Evolutionary conservation across 1,139 yeast species (phyloP).

Genomic region (Scheffersomyces titani): DNA sequence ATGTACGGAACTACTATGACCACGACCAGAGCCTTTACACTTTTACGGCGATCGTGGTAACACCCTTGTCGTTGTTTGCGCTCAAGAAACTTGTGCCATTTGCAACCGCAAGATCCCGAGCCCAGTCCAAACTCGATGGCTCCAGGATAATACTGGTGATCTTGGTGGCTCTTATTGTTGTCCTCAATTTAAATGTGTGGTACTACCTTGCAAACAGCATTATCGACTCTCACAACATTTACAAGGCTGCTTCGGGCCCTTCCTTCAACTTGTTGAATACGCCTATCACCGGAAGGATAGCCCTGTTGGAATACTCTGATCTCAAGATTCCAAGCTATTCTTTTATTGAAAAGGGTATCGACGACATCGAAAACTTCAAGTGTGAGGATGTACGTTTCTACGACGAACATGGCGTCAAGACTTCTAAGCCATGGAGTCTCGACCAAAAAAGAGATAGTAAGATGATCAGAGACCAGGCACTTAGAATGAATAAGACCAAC

Average conservation of each 20-base stretch:
- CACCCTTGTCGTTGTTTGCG: background rate
- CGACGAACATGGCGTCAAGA: background rate
- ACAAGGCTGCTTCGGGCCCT: background rate
- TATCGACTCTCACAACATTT: background rate
- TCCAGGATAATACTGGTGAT: background rate
- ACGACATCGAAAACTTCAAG: background rate
- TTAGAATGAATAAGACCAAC: background rate
- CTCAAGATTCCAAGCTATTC: constrained; percentile 11
- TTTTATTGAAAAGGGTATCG: constrained; percentile 6
- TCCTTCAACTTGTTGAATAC: background rate
- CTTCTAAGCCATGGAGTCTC: background rate
- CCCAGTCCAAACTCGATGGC: background rate
- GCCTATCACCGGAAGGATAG: constrained; percentile 1
- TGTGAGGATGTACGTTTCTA: background rate
- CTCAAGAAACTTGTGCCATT: background rate
- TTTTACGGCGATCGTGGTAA: background rate
- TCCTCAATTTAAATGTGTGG: background rate
- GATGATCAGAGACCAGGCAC: background rate
- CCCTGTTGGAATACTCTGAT: constrained; percentile 4
- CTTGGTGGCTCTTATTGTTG: background rate
- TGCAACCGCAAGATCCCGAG: background rate
- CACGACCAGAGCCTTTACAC: background rate
- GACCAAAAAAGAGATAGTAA: background rate
- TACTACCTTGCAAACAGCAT: background rate
- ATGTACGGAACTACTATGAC: background rate